These are phyloP conservation scores for Phragmites australis DNA, from an alignment of 176 grass and related monocot species.

Conservation along the genomic window DNA sequence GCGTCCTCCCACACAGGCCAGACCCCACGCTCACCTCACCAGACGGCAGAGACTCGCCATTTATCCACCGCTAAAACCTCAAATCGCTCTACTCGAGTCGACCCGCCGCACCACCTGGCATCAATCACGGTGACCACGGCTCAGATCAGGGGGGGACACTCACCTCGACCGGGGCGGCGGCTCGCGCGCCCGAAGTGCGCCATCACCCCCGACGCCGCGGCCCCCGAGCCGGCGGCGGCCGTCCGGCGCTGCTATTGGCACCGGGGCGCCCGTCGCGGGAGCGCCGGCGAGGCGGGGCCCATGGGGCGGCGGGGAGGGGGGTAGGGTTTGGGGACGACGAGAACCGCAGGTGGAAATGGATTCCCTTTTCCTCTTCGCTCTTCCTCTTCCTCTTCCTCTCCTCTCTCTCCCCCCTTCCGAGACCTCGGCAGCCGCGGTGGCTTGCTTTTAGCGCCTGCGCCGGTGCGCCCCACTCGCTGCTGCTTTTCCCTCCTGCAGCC, in stretches of 20 bases:
- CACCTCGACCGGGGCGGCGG: conserved; percentile 25
- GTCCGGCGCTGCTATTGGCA: not conserved
- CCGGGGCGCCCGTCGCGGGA: not conserved
- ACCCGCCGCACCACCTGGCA: not conserved
- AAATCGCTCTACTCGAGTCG: not conserved
- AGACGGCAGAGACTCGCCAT: not conserved
- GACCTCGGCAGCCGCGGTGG: conserved; percentile 33
- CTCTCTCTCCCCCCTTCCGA: not conserved
- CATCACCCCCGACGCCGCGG: conserved; percentile 28
- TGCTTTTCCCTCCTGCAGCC: conserved; percentile 24
- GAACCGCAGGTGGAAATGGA: not conserved
- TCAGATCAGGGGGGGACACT: conserved; percentile 38
- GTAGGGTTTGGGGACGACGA: conserved; percentile 34
- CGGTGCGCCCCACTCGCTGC: not conserved
- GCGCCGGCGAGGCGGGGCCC: conserved; percentile 33
- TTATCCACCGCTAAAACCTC: conserved; percentile 4
- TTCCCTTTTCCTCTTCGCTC: not conserved
- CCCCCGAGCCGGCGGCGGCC: no score
- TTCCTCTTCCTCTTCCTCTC: not conserved
- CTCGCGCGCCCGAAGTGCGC: conserved; percentile 5
- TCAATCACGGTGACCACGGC: not conserved
- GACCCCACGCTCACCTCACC: not conserved
- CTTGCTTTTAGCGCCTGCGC: conserved; percentile 54
- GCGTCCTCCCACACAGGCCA: not conserved
- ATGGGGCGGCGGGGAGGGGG: not conserved